phyloP scores from a whole-genome alignment of 225 moss, liverwort and hornwort species.

The Sphagnum tenellum region DNA sequence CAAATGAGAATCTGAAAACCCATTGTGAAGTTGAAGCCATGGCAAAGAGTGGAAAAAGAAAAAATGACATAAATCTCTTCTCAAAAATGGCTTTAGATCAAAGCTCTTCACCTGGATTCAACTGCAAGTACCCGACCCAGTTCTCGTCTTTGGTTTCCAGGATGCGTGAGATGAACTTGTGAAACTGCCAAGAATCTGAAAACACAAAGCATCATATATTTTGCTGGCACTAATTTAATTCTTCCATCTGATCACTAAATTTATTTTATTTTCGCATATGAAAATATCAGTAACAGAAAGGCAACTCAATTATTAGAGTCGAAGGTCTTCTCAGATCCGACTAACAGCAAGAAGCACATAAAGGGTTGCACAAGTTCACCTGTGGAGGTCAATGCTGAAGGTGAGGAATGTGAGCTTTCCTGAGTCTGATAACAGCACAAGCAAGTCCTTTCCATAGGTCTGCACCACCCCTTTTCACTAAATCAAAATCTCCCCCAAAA shows the following conservation, averaged over 20 bases:
- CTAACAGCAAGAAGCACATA: slow-evolving; percentile 1
- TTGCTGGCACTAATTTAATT: too few species aligned
- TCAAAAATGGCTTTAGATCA: too few species aligned
- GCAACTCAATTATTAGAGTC: too few species aligned
- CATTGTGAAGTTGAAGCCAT: too few species aligned
- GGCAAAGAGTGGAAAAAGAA: too few species aligned
- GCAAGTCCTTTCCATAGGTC: slow-evolving; percentile 73
- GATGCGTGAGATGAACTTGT: slow-evolving; percentile 48
- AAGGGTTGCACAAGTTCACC: slow-evolving; percentile 18
- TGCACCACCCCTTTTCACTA: slow-evolving; percentile 10
- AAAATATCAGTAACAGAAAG: too few species aligned
- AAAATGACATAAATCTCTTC: too few species aligned
- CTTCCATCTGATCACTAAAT: too few species aligned
- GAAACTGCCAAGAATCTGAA: slow-evolving; percentile 83
- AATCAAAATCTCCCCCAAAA: too few species aligned
- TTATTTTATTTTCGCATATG: too few species aligned
- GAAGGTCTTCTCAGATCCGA: too few species aligned
- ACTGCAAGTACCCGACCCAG: slow-evolving; percentile 71
- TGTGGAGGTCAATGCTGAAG: slow-evolving; percentile 84
- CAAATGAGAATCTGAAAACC: too few species aligned
- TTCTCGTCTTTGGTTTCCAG: slow-evolving; percentile 51
- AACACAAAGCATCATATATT: background rate
- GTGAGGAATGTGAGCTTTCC: slow-evolving; percentile 92
- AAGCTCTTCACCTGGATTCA: slow-evolving; percentile 51
- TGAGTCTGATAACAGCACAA: slow-evolving; percentile 90